A percentile compares a stretch with the other conserved stretches of the same genome.
phyloP scores from a whole-genome alignment of 2,329 filamentous ascomycete species.

The Fonsecaea pugnacius region DNA sequence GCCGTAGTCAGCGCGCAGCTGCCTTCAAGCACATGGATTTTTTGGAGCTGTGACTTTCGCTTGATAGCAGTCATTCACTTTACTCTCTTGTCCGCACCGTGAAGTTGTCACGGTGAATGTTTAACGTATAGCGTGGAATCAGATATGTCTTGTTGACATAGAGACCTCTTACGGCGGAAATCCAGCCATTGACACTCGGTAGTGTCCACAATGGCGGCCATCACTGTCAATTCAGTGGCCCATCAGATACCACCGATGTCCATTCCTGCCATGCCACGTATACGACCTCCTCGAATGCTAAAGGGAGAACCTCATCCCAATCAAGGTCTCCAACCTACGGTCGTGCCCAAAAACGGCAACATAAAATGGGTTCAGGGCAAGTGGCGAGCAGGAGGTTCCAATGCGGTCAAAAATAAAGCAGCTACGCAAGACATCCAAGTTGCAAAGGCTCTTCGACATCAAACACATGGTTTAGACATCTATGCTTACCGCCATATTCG shows the following conservation, averaged over 20 bases:
- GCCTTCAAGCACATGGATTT: neutral
- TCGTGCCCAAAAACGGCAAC: slow-evolving; percentile 17
- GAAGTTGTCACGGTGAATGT: neutral
- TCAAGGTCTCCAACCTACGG: slow-evolving; percentile 29
- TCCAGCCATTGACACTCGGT: neutral
- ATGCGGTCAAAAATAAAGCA: slow-evolving; percentile 48
- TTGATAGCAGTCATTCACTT: neutral
- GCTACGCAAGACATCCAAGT: slow-evolving; percentile 46
- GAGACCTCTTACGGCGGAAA: neutral
- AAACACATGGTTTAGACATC: slow-evolving; percentile 62
- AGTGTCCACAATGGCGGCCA: slow-evolving; percentile 30
- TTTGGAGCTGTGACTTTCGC: slow-evolving; percentile 3
- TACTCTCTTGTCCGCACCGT: neutral
- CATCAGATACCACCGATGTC: slow-evolving; percentile 33
- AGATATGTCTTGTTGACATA: neutral
- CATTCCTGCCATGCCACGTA: slow-evolving; percentile 35
- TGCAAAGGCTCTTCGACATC: slow-evolving; percentile 52
- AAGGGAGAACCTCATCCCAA: slow-evolving; percentile 36
- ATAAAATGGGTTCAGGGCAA: slow-evolving; percentile 48
- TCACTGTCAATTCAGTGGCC: slow-evolving; percentile 31
- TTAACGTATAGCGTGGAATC: neutral
- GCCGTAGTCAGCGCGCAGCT: neutral
- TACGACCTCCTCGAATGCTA: slow-evolving; percentile 36
- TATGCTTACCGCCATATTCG: slow-evolving; percentile 65
- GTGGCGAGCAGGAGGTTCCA: slow-evolving; percentile 45